A percentile compares a stretch with the other conserved stretches of the same genome.
Evolutionary conservation across 169 alveolate species (phyloP).

Genomic region (Theileria sp.): DNA sequence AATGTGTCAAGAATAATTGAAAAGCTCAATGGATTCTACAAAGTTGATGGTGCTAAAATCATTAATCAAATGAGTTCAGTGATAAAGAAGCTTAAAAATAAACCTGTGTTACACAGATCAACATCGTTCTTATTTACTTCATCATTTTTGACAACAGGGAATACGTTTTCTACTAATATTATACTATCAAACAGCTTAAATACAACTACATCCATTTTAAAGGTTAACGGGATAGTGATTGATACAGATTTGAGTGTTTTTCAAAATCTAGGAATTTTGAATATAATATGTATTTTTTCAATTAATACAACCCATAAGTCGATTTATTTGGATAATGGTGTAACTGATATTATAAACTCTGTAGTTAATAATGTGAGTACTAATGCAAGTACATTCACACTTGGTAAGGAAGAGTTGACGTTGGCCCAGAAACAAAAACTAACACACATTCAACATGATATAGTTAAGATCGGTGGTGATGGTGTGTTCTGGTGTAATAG

Average conservation of each 20-base stretch:
- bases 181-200: background rate
- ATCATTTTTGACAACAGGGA: constrained; percentile 1
- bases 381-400: background rate
- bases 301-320: background rate
- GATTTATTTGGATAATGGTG: background rate
- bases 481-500: background rate
- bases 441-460: background rate
- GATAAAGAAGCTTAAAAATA: constrained; percentile 1
- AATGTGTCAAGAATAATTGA: background rate
- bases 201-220: background rate
- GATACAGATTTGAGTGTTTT: constrained; percentile 9
- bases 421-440: background rate
- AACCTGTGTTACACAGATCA: background rate
- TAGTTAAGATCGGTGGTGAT: background rate
- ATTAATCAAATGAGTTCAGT: background rate
- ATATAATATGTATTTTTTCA: background rate
- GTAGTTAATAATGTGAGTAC: background rate
- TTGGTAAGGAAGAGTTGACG: background rate
- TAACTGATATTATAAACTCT: background rate
- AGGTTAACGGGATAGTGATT: background rate
- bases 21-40: background rate
- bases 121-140: constrained; percentile 6
- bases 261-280: constrained; percentile 9
- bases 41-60: background rate
- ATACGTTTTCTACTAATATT: background rate